A percentile compares a stretch with the other conserved stretches of the same genome.
These are phyloP conservation scores for Rubia occidens DNA, from an alignment of 305 asterid species.

Conservation along the genomic window DNA sequence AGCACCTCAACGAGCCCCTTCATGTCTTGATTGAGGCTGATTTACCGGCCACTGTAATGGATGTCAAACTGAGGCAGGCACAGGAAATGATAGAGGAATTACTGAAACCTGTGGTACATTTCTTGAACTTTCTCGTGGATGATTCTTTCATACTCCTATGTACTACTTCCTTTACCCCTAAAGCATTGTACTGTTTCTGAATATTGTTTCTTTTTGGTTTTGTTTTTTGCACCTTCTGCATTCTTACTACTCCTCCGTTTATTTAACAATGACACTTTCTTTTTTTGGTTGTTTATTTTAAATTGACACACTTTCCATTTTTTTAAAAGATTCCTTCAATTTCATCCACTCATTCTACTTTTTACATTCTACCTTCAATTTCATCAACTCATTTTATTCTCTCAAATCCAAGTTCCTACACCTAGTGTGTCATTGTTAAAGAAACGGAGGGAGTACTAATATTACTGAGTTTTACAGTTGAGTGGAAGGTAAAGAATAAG, in stretches of 20 bases:
- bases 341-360: too few relatives aligned
- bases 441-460: too few relatives aligned
- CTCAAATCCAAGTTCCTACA: too few relatives aligned
- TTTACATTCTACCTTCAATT: too few relatives aligned
- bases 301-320: too few relatives aligned
- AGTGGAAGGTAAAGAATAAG: neutral
- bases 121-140: neutral
- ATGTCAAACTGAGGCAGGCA: conserved; percentile 31
- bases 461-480: neutral
- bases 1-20: conserved; percentile 36
- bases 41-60: conserved; percentile 29
- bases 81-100: conserved; percentile 32
- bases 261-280: too few relatives aligned
- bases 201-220: too few relatives aligned
- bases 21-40: conserved; percentile 37
- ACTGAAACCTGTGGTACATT: conserved; percentile 39
- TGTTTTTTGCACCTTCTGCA: neutral
- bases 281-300: too few relatives aligned
- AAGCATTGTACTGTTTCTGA: neutral
- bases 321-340: too few relatives aligned
- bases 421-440: too few relatives aligned
- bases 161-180: neutral
- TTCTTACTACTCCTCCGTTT: too few relatives aligned
- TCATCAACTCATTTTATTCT: too few relatives aligned
- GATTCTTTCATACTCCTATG: neutral